A percentile compares a stretch with the other conserved stretches of the same genome.
phyloP scores from a whole-genome alignment of 345 rosid species.

The Dovyalis caffra region DNA sequence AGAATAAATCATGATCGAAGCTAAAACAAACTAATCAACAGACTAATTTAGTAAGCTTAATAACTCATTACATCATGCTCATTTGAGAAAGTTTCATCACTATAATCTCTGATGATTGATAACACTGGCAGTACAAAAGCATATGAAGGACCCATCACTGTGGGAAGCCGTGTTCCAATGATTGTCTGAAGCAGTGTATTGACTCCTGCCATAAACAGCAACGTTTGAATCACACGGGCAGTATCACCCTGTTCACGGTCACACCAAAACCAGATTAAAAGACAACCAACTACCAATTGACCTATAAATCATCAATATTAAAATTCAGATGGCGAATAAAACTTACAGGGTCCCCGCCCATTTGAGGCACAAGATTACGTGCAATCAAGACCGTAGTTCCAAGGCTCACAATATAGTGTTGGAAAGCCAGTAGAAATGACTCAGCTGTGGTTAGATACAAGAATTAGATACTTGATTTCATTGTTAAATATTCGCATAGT shows the following conservation, averaged over 20 bases:
- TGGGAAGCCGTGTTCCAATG: conserved; percentile 85
- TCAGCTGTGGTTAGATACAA: conserved; percentile 49
- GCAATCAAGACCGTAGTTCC: conserved; percentile 78
- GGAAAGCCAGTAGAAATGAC: conserved; percentile 71
- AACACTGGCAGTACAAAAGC: conserved; percentile 73
- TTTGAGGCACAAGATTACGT: conserved; percentile 60
- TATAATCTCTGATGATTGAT: conserved; percentile 73
- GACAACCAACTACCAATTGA: background rate
- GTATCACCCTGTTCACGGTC: conserved; percentile 66
- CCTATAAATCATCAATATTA: background rate
- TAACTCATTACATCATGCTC: conserved; percentile 58
- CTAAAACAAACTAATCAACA: background rate
- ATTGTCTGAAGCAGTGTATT: conserved; percentile 89
- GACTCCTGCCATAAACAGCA: conserved; percentile 88
- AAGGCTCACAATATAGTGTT: conserved; percentile 89
- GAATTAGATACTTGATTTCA: background rate
- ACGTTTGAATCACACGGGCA: conserved; percentile 75
- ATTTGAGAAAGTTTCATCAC: conserved; percentile 40
- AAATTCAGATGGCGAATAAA: background rate
- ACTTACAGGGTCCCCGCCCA: conserved; percentile 90
- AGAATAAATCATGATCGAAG: background rate
- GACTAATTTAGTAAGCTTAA: background rate
- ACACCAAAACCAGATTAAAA: conserved; percentile 6
- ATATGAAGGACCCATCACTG: conserved; percentile 87
- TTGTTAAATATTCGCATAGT: background rate